These are phyloP conservation scores for Candida chilensis DNA, from an alignment of 805 yeast genomes.

Conservation along the genomic window DNA sequence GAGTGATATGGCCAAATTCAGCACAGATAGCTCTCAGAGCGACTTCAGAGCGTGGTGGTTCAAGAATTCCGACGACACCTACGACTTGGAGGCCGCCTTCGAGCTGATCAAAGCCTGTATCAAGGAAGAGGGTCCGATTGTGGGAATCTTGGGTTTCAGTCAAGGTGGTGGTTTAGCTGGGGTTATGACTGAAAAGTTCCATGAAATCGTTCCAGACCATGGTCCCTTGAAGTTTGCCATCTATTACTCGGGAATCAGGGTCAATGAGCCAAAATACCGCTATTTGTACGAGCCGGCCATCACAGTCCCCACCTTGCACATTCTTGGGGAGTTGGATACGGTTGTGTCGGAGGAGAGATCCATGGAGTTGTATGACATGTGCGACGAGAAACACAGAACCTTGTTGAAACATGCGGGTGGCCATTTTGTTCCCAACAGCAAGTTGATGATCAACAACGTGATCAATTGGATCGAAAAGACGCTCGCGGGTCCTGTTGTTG, in stretches of 20 bases:
- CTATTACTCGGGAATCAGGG: slow-evolving; percentile 57
- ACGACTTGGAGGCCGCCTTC: slow-evolving; percentile 44
- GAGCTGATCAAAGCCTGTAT: slow-evolving; percentile 38
- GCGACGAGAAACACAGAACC: slow-evolving; percentile 31
- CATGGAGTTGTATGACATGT: slow-evolving; percentile 44
- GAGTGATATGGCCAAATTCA: slow-evolving; percentile 42
- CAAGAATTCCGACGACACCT: slow-evolving; percentile 42
- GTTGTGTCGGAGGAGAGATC: slow-evolving; percentile 73
- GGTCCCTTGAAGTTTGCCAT: slow-evolving; percentile 65
- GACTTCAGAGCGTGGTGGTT: slow-evolving; percentile 71
- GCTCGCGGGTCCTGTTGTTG: no score
- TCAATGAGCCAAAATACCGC: slow-evolving; percentile 17
- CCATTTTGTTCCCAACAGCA: slow-evolving; percentile 90
- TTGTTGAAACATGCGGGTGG: slow-evolving; percentile 90
- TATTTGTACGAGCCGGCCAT: slow-evolving; percentile 13
- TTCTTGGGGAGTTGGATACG: slow-evolving; percentile 81
- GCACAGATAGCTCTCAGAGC: slow-evolving; percentile 18
- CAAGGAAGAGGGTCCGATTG: slow-evolving; percentile 67
- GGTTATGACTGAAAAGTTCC: slow-evolving; percentile 51
- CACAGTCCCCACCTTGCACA: slow-evolving; percentile 50
- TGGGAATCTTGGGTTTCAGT: slow-evolving; percentile 84
- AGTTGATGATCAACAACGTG: slow-evolving; percentile 30
- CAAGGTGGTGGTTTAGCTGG: slow-evolving; percentile 92
- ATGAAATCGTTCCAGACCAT: slow-evolving; percentile 38
- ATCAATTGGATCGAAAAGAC: slow-evolving; percentile 31